Percentiles rank a stretch among this genome's conserved stretches.
These are phyloP conservation scores for Plasmodium inui DNA, from an alignment of 169 alveolate genomes.

Conservation along the genomic window DNA sequence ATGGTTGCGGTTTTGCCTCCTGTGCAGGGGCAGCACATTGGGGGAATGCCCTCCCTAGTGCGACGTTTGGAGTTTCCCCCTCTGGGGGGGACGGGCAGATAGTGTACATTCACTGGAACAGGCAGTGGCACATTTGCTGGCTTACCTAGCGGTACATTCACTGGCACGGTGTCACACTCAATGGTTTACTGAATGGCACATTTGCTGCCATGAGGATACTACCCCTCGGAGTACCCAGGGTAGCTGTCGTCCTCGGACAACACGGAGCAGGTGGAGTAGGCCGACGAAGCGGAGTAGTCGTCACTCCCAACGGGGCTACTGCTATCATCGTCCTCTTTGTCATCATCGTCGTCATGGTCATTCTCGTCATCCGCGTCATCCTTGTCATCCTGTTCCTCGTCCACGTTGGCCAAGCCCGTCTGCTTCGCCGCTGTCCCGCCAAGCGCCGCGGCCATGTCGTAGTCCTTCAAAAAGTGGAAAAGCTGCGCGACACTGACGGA, in stretches of 20 bases:
- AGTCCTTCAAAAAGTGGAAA: slow-evolving; percentile 13
- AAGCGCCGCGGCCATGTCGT: slow-evolving; percentile 3
- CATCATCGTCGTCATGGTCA: not conserved
- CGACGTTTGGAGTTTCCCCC: no score
- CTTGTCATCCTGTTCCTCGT: not conserved
- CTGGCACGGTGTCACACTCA: no score
- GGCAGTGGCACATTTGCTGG: not conserved
- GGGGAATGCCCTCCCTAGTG: no score
- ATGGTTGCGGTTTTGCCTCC: not conserved
- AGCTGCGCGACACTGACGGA: slow-evolving; percentile 14
- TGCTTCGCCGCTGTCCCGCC: not conserved
- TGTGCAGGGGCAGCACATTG: not conserved
- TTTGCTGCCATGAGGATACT: not conserved
- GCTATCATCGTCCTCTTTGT: not conserved
- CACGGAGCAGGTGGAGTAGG: not conserved
- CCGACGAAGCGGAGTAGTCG: not conserved
- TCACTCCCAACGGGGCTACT: not conserved
- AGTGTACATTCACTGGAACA: not conserved
- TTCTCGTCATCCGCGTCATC: not conserved
- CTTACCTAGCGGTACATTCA: no score
- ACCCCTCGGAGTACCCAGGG: slow-evolving; percentile 47
- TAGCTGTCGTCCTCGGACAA: slow-evolving; percentile 49
- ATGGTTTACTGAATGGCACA: no score
- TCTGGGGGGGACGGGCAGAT: not conserved
- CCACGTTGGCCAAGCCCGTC: not conserved